Percentiles rank a stretch among this genome's conserved stretches.
phyloP scores from a whole-genome alignment of 148 eudicot species.

The Cornus kousa region DNA sequence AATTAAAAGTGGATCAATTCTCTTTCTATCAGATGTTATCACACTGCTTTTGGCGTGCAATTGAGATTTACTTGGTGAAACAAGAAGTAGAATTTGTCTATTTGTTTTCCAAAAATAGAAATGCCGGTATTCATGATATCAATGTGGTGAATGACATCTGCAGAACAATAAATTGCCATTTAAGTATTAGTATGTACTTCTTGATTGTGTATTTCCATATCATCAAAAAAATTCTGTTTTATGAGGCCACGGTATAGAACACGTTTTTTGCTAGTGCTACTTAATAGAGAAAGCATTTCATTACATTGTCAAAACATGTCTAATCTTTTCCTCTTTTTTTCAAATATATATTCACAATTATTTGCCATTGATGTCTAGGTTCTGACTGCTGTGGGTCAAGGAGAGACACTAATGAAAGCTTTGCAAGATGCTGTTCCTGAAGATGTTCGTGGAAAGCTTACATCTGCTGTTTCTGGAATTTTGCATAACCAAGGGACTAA shows the following conservation, averaged over 20 bases:
- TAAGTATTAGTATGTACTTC: background rate
- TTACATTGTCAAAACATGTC: background rate
- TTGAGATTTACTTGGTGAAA: background rate
- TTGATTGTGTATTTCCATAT: background rate
- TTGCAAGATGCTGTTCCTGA: slow-evolving; percentile 96
- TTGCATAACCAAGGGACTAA: slow-evolving; percentile 50
- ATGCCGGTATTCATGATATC: background rate
- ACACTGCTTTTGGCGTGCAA: background rate
- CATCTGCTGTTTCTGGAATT: slow-evolving; percentile 70
- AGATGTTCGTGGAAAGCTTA: slow-evolving; percentile 89
- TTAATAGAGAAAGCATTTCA: slow-evolving; percentile 2
- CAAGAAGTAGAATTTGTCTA: background rate
- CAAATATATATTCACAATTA: background rate
- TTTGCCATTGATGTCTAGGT: slow-evolving; percentile 47
- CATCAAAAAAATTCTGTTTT: background rate
- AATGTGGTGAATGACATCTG: background rate
- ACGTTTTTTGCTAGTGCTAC: background rate
- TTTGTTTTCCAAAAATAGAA: background rate
- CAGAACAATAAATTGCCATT: background rate
- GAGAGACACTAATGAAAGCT: slow-evolving; percentile 80
- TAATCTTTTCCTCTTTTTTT: background rate
- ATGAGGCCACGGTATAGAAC: background rate
- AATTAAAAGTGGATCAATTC: background rate
- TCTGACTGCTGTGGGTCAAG: slow-evolving; percentile 72
- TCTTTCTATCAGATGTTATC: background rate